A percentile compares a stretch with the other conserved stretches of the same genome.
Evolutionary conservation across 257 asterid genomes (phyloP).

Genomic region (Nicotiana knightiana): DNA sequence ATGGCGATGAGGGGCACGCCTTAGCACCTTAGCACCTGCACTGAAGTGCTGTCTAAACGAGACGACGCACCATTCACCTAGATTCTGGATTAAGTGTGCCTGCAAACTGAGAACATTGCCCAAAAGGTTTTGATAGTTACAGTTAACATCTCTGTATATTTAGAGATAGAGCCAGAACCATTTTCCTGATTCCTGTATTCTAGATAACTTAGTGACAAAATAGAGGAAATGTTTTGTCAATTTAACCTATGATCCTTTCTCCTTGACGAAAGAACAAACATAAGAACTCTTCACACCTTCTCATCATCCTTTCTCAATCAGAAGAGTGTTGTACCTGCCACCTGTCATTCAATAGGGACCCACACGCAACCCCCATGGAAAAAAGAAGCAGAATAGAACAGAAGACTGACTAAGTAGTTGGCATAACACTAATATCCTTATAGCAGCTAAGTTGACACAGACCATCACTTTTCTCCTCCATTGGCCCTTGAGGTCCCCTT

Average conservation of each 20-base stretch:
- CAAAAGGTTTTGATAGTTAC: background rate
- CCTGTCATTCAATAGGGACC: no score
- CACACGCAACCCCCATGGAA: no score
- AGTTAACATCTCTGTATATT: background rate
- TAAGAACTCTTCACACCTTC: background rate
- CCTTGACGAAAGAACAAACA: background rate
- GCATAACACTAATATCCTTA: no score
- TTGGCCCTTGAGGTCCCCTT: no score
- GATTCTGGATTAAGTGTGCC: no score
- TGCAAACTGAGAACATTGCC: no score
- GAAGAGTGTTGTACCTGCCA: no score
- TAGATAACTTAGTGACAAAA: background rate
- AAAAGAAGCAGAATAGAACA: no score
- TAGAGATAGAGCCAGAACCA: background rate
- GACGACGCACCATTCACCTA: background rate
- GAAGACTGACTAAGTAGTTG: no score
- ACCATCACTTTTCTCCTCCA: no score
- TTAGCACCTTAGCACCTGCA: background rate
- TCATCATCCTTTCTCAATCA: no score
- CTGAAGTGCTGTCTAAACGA: background rate
- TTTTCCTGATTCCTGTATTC: background rate
- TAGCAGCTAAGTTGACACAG: no score
- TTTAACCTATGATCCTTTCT: background rate
- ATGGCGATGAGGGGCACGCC: background rate
- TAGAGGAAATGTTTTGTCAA: background rate